Percentiles rank a stretch among this genome's conserved stretches.
Conservation (phyloP, 2,329 filamentous ascomycete genomes). For the Lachnellula hyalina region DNA sequence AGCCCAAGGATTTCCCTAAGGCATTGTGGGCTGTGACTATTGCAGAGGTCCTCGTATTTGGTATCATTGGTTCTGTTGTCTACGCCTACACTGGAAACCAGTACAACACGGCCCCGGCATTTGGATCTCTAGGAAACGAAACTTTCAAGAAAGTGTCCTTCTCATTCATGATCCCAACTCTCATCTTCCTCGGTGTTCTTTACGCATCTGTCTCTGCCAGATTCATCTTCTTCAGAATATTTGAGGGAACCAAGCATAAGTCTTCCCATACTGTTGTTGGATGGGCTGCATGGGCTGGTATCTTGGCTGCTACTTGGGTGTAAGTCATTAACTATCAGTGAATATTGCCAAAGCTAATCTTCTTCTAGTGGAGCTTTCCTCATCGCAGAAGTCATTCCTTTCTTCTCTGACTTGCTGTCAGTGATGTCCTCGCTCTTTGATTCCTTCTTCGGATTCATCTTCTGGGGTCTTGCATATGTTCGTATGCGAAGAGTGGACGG, state of each 20-base stretch:
- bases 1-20: constrained; percentile 81
- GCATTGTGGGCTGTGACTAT: constrained; percentile 88
- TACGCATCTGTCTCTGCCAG: constrained; percentile 87
- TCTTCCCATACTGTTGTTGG: constrained; percentile 74
- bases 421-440: constrained; percentile 87
- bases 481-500: constrained; percentile 66
- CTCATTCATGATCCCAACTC: constrained; percentile 91
- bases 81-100: constrained; percentile 87
- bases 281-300: constrained; percentile 72
- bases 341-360: not conserved
- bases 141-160: constrained; percentile 84
- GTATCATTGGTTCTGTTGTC: constrained; percentile 71
- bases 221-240: constrained; percentile 88
- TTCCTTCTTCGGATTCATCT: constrained; percentile 92
- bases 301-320: constrained; percentile 73
- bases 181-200: constrained; percentile 86
- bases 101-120: constrained; percentile 83
- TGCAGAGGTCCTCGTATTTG: constrained; percentile 80
- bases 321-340: constrained; percentile 42
- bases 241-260: constrained; percentile 74
- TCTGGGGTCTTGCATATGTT: constrained; percentile 81
- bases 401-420: constrained; percentile 70
- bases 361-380: constrained; percentile 57
- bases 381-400: constrained; percentile 88
- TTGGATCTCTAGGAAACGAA: constrained; percentile 70